Conservation (phyloP, 768 basidiomycete genomes). For the Thelephora aurantiotincta region DNA sequence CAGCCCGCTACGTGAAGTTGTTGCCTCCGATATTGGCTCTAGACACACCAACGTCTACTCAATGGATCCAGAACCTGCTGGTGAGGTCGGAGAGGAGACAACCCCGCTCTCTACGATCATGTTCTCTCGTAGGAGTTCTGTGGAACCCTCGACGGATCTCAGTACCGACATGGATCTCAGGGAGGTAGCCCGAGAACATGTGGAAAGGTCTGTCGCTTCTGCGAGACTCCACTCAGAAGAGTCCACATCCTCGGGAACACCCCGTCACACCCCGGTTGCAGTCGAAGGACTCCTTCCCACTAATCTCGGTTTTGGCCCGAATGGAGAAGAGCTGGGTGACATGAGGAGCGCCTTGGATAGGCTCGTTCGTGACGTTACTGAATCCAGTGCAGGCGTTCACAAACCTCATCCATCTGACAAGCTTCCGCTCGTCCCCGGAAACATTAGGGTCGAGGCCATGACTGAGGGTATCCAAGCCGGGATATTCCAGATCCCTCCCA, state of each 20-base stretch:
- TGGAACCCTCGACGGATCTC: neutral
- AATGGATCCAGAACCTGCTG: conserved; percentile 11
- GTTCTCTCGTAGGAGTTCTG: neutral
- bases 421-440: conserved; percentile 2
- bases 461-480: conserved; percentile 20
- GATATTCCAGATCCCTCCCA: conserved; percentile 16
- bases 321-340: conserved; percentile 15
- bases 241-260: neutral
- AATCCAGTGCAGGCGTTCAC: conserved; percentile 2
- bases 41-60: neutral
- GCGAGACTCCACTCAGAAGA: neutral
- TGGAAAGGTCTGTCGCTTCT: neutral
- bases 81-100: neutral
- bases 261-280: conserved; percentile 3
- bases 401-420: conserved; percentile 2
- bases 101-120: neutral
- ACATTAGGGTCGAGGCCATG: conserved; percentile 15
- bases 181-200: neutral
- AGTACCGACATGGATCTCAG: neutral
- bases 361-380: conserved; percentile 22
- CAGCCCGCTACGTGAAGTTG: conserved; percentile 20
- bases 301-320: conserved; percentile 7
- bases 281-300: conserved; percentile 13
- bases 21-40: neutral
- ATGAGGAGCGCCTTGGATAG: conserved; percentile 26